phyloP scores from a whole-genome alignment of 495 filamentous ascomycete genomes.

The Penicillium waksmanii region DNA sequence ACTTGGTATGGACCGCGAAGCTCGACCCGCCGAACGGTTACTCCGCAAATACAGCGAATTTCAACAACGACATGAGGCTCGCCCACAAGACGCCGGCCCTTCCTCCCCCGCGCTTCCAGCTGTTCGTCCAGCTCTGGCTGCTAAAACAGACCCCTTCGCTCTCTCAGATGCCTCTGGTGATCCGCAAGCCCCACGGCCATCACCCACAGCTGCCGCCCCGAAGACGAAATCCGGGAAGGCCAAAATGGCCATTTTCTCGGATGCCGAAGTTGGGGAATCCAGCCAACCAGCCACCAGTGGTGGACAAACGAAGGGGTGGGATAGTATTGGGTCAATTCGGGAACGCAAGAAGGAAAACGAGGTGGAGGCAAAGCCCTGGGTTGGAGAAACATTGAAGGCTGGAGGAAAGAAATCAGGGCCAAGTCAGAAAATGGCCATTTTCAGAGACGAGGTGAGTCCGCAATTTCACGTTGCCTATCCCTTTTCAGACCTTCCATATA shows the following conservation, averaged over 20 bases:
- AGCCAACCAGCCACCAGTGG: slow-evolving; percentile 49
- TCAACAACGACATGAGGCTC: slow-evolving; percentile 70
- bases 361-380: slow-evolving; percentile 87
- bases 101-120: slow-evolving; percentile 84
- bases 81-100: slow-evolving; percentile 65
- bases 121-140: slow-evolving; percentile 81
- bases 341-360: slow-evolving; percentile 94
- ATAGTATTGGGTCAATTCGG: slow-evolving; percentile 80
- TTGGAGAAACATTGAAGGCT: slow-evolving; percentile 85
- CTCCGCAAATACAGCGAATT: slow-evolving; percentile 90
- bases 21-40: slow-evolving; percentile 78
- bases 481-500: slow-evolving; percentile 57
- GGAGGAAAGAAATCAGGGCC: slow-evolving; percentile 77
- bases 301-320: slow-evolving; percentile 76
- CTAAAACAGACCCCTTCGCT: slow-evolving; percentile 82
- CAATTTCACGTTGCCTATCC: slow-evolving; percentile 26
- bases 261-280: slow-evolving; percentile 52
- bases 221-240: slow-evolving; percentile 65
- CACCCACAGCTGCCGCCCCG: slow-evolving; percentile 48
- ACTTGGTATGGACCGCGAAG: slow-evolving; percentile 84
- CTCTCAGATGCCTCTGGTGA: slow-evolving; percentile 51
- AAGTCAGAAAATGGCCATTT: slow-evolving; percentile 83
- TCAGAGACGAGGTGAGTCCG: slow-evolving; percentile 91
- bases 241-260: slow-evolving; percentile 94
- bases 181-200: slow-evolving; percentile 64